These are phyloP conservation scores for Dendrocalamus sinicus DNA, from an alignment of 176 grass and related monocot genomes.

Conservation along the genomic window DNA sequence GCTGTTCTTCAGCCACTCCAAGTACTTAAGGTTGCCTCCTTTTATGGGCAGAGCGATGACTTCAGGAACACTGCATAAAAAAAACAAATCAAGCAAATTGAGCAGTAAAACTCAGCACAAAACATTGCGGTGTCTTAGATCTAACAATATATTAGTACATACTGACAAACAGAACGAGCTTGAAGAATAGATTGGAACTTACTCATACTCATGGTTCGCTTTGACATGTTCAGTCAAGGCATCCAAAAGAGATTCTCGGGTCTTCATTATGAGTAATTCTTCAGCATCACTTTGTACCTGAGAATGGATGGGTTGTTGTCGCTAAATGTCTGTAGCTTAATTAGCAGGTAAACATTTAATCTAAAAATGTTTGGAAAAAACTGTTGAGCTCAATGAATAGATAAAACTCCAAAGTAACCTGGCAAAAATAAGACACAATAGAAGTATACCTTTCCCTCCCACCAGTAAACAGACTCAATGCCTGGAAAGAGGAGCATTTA, in stretches of 20 bases:
- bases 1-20: conserved; percentile 92
- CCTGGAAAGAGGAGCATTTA: conserved; percentile 36
- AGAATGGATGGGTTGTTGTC: not conserved
- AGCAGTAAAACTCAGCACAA: not conserved
- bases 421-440: not conserved
- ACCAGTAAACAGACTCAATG: conserved; percentile 91
- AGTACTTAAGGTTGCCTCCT: conserved; percentile 81
- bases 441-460: conserved; percentile 77
- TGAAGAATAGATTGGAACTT: conserved; percentile 37
- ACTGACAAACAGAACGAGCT: not conserved
- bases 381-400: not conserved
- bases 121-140: not conserved
- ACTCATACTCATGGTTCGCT: not conserved
- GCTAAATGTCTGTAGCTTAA: not conserved
- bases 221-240: conserved; percentile 81
- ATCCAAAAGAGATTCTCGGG: conserved; percentile 84
- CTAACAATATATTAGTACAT: not conserved
- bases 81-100: not conserved
- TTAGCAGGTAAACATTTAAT: not conserved
- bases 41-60: conserved; percentile 83
- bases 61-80: conserved; percentile 72
- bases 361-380: not conserved
- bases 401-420: not conserved
- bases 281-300: conserved; percentile 94
- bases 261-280: conserved; percentile 84